Percentiles rank a stretch among this genome's conserved stretches.
Evolutionary conservation across 2,329 filamentous ascomycete genomes (phyloP).

Genomic region (Xylariomycetidae sp.): DNA sequence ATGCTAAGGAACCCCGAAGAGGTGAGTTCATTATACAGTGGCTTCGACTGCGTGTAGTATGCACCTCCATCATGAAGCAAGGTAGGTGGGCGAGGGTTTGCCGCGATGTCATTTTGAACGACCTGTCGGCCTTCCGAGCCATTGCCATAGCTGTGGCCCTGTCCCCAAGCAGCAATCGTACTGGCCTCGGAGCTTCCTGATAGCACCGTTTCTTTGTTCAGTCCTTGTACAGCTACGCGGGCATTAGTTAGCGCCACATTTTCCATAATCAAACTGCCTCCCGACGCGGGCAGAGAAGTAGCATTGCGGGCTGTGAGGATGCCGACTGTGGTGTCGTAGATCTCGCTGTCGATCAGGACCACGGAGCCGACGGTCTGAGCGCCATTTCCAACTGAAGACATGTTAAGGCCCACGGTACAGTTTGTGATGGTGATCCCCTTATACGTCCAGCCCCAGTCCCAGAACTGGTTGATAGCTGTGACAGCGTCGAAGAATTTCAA

Average conservation of each 20-base stretch:
- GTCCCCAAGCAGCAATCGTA: conserved; percentile 52
- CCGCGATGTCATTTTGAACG: conserved; percentile 42
- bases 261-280: conserved; percentile 41
- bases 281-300: conserved; percentile 28
- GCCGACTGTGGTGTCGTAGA: conserved; percentile 61
- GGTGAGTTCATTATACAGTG: conserved; percentile 62
- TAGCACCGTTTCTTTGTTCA: conserved; percentile 47
- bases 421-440: conserved; percentile 60
- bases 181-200: conserved; percentile 43
- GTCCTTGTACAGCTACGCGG: conserved; percentile 36
- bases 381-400: conserved; percentile 43
- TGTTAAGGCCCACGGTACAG: conserved; percentile 62
- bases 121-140: conserved; percentile 34
- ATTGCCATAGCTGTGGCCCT: conserved; percentile 62
- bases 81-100: conserved; percentile 43
- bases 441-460: conserved; percentile 75
- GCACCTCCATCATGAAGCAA: conserved; percentile 45
- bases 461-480: conserved; percentile 66
- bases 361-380: conserved; percentile 66
- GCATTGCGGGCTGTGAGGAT: conserved; percentile 54
- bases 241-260: conserved; percentile 41
- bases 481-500: conserved; percentile 60
- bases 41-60: conserved; percentile 72
- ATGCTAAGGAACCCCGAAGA: conserved; percentile 62
- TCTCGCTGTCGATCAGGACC: conserved; percentile 67